Evolutionary conservation across 257 asterid species (phyloP).

Genomic region (Nicotiana noctiflora): DNA sequence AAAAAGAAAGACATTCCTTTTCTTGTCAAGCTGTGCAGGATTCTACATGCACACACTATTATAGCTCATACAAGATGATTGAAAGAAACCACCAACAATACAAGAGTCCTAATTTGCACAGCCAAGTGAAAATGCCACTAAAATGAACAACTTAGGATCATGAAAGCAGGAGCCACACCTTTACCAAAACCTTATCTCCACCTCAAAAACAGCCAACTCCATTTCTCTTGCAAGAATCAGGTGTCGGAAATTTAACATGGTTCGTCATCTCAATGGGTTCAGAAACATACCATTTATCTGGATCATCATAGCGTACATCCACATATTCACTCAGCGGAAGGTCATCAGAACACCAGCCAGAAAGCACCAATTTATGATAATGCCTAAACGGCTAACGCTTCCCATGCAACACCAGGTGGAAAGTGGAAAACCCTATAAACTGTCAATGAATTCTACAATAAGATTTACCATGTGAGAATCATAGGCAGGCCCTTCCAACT

Average conservation of each 20-base stretch:
- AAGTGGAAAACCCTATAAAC: constrained; percentile 13
- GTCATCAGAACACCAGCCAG: neutral
- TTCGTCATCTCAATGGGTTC: neutral
- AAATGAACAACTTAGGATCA: too few relatives aligned
- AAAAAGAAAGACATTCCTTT: neutral
- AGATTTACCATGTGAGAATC: constrained; percentile 39
- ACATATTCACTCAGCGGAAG: neutral
- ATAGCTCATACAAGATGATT: too few relatives aligned
- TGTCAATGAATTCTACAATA: constrained; percentile 23
- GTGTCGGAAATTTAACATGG: neutral
- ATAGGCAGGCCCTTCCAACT: constrained; percentile 49
- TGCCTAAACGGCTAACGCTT: neutral
- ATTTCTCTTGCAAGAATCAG: too few relatives aligned
- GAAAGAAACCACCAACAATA: too few relatives aligned
- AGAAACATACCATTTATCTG: neutral
- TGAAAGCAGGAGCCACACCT: too few relatives aligned
- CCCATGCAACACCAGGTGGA: neutral
- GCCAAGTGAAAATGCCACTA: too few relatives aligned
- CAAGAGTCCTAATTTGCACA: too few relatives aligned
- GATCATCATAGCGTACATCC: neutral
- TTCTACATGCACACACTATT: too few relatives aligned
- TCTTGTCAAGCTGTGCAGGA: neutral
- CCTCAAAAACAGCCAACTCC: too few relatives aligned
- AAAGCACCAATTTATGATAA: neutral
- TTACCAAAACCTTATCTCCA: too few relatives aligned